Base-by-base conservation (phyloP, 106 monocot genomes). In the Allium cepa region DNA sequence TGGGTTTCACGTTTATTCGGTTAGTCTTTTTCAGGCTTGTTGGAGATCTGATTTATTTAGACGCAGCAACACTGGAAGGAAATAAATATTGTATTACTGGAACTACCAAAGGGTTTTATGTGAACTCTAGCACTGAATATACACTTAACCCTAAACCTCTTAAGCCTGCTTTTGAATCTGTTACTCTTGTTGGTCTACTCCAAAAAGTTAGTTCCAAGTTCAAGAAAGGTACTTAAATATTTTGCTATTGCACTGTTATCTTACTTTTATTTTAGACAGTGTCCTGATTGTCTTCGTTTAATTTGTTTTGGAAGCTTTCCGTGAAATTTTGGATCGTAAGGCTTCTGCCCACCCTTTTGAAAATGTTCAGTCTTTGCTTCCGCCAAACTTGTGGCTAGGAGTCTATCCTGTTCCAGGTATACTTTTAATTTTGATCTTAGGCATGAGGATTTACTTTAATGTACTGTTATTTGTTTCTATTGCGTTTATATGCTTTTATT, bases 41-140 rank as follows among this genome's bases (percentile, higher is more conserved):
- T 36, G 99, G 99, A 15, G 99, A 99, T 72, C 74, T 99, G 72
- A 90, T 99, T 71, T 99, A 99, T 76, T 67, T 99, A n/a, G 99
- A 99, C 67, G 79, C 85, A 48, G 79, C 70, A 46, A 93, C 87
- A n/a, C 64, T 93, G 63, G 99, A 99, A 85, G 93, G 93, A 57
- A 93, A 67, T 47, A 84, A 81, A 26, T 90, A 74, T 71, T 99
- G 99, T 77, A 85, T 99, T 51, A 99, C 93, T 17, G 99, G 99
- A 71, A 93, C 77, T 65, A 90, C 92, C 9, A 93, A 83, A 71
- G 75, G 73, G 51, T 99, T 99, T 78, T 90, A 81, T 81, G 93
- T 93, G 14, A 99, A 99, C 70, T 85, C 87, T 57, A 99, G 90
- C 64, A 71, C 68, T 12, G 84, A 80, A 49, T 73, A 47, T 62